Conservation (phyloP, 2,329 filamentous ascomycete genomes). For the Hypocrella siamensis region DNA sequence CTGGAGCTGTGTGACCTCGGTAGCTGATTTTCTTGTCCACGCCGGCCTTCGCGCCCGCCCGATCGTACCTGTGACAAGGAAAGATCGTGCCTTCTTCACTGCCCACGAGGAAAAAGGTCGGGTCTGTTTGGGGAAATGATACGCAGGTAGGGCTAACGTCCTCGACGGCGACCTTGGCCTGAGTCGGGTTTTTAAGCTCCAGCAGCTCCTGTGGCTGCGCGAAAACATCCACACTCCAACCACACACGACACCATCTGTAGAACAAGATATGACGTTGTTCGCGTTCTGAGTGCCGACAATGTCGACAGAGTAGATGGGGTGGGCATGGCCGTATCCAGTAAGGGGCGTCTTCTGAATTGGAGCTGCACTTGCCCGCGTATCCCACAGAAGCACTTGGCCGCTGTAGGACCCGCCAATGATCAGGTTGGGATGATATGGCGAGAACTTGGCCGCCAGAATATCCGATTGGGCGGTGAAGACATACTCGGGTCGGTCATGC, state of each 20-base stretch:
- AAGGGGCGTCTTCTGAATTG: conserved; percentile 89
- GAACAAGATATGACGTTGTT: conserved; percentile 97
- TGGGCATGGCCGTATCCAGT: conserved; percentile 93
- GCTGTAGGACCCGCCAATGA: conserved; percentile 90
- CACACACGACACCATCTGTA: conserved; percentile 90
- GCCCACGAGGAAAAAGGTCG: conserved; percentile 92
- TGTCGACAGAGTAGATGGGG: conserved; percentile 86
- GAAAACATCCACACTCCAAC: conserved; percentile 96
- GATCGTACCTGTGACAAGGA: conserved; percentile 92
- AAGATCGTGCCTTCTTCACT: conserved; percentile 95
- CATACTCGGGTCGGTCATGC: conserved; percentile 86
- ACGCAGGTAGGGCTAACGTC: conserved; percentile 91
- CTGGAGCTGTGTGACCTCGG: conserved; percentile 77
- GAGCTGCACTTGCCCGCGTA: conserved; percentile 73
- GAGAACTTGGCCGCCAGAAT: conserved; percentile 93
- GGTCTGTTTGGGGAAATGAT: conserved; percentile 86
- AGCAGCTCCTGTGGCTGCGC: conserved; percentile 91
- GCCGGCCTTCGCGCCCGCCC: conserved; percentile 90
- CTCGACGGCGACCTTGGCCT: conserved; percentile 63
- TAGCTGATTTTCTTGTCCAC: conserved; percentile 83
- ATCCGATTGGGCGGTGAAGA: conserved; percentile 92
- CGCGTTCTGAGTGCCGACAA: conserved; percentile 94
- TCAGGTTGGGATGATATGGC: conserved; percentile 93
- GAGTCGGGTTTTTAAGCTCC: conserved; percentile 70
- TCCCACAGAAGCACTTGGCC: conserved; percentile 97